Percentiles rank a stretch among this genome's conserved stretches.
Evolutionary conservation across 371 early-diverging fungal genomes (phyloP).

Genomic region (Actinomucor elegans): DNA sequence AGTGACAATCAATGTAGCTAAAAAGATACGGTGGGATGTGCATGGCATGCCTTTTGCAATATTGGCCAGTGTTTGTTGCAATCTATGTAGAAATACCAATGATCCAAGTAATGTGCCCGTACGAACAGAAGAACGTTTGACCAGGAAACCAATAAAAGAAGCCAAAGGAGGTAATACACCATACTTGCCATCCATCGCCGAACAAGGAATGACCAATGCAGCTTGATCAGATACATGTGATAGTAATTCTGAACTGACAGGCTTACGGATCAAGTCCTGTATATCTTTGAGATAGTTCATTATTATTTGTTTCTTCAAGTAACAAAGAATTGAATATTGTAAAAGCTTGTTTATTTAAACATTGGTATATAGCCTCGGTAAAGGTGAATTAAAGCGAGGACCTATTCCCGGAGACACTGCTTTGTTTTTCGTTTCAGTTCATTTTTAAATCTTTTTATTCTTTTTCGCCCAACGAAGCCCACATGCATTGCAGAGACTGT

Average conservation of each 20-base stretch:
- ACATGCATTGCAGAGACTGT: constrained; percentile 49
- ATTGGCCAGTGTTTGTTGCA: constrained; percentile 44
- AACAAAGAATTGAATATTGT: no score
- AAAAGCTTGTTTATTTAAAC: no score
- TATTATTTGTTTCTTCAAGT: not conserved
- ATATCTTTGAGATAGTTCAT: constrained; percentile 6
- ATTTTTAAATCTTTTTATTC: constrained; percentile 21
- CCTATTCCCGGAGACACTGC: no score
- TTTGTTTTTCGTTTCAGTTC: constrained; percentile 13
- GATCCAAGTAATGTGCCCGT: constrained; percentile 62
- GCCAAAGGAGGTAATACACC: constrained; percentile 5
- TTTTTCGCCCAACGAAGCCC: constrained; percentile 43
- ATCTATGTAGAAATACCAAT: constrained; percentile 57
- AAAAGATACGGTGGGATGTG: constrained; percentile 56
- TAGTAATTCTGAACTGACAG: constrained; percentile 11
- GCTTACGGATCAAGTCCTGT: constrained; percentile 9
- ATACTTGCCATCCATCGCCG: not conserved
- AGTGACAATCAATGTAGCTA: constrained; percentile 72
- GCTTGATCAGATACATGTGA: constrained; percentile 19
- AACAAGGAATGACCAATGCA: constrained; percentile 23
- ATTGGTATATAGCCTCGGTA: no score
- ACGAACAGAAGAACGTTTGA: constrained; percentile 52
- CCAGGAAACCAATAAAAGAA: constrained; percentile 30
- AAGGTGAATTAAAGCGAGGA: no score
- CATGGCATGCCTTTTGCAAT: constrained; percentile 64